Percentiles rank a stretch among this genome's conserved stretches.
Conservation (phyloP, 2,329 filamentous ascomycete genomes). For the Aphanoascus verrucosus region DNA sequence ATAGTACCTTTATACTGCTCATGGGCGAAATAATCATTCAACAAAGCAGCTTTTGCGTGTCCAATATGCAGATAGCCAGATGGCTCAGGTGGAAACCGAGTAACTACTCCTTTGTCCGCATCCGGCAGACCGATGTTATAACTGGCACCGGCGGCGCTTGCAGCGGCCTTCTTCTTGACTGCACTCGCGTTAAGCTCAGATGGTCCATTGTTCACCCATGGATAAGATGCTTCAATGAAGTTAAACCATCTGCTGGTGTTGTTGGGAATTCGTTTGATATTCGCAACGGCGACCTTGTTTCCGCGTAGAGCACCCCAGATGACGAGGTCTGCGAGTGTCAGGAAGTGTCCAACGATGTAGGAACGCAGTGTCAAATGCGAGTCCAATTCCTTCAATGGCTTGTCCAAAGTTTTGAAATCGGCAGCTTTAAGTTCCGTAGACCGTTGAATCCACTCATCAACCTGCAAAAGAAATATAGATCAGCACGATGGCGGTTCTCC, state of each 20-base stretch:
- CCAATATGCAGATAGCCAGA: constrained; percentile 42
- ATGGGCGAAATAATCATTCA: constrained; percentile 96
- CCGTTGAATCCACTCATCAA: constrained; percentile 18
- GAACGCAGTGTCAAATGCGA: constrained; percentile 19
- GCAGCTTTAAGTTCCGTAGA: constrained; percentile 12
- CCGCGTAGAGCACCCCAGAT: constrained; percentile 19
- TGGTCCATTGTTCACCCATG: constrained; percentile 17
- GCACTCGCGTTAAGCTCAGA: constrained; percentile 16
- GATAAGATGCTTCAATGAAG: constrained; percentile 20
- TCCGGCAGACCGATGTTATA: constrained; percentile 25
- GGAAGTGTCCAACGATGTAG: constrained; percentile 17
- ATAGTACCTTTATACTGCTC: constrained; percentile 85
- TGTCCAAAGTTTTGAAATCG: constrained; percentile 19
- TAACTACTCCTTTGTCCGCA: constrained; percentile 25
- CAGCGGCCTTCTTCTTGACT: constrained; percentile 18
- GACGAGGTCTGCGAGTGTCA: constrained; percentile 18
- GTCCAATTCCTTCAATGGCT: constrained; percentile 19
- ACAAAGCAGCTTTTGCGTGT: constrained; percentile 82
- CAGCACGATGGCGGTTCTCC: background rate
- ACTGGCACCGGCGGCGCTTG: constrained; percentile 19
- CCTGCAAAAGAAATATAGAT: constrained; percentile 4
- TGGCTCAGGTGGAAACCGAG: constrained; percentile 29
- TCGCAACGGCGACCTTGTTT: constrained; percentile 16
- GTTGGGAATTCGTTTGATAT: constrained; percentile 12
- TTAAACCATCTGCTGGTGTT: constrained; percentile 18